Conservation (phyloP, 1,284 basidiomycete species). For the Entoloma clypeatum region DNA sequence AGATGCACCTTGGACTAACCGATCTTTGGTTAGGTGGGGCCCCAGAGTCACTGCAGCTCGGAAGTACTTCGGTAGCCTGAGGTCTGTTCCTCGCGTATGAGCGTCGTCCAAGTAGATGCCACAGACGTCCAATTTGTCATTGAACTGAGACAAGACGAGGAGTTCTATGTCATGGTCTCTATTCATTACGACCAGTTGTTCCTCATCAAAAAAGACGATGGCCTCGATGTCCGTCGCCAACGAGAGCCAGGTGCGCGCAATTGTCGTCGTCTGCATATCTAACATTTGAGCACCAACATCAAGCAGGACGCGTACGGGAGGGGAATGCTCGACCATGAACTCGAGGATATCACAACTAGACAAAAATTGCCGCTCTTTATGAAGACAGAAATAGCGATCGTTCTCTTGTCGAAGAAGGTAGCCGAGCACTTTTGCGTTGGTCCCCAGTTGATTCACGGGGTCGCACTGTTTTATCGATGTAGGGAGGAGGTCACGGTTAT, state of each 20-base stretch:
- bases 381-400: slow-evolving; percentile 31
- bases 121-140: slow-evolving; percentile 39
- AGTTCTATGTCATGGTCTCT: slow-evolving; percentile 37
- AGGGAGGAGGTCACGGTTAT: slow-evolving; percentile 46
- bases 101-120: slow-evolving; percentile 55
- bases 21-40: slow-evolving; percentile 51
- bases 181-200: slow-evolving; percentile 40
- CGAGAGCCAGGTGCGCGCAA: slow-evolving; percentile 41
- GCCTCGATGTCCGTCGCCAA: slow-evolving; percentile 31
- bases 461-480: slow-evolving; percentile 43
- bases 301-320: slow-evolving; percentile 42
- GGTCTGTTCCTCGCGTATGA: slow-evolving; percentile 55
- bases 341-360: slow-evolving; percentile 33
- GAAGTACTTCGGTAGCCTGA: slow-evolving; percentile 42
- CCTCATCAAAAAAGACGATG: slow-evolving; percentile 47
- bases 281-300: slow-evolving; percentile 59
- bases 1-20: slow-evolving; percentile 46
- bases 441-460: slow-evolving; percentile 38
- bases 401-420: slow-evolving; percentile 45
- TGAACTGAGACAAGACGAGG: slow-evolving; percentile 41
- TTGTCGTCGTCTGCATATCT: slow-evolving; percentile 41
- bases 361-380: slow-evolving; percentile 21
- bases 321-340: slow-evolving; percentile 29
- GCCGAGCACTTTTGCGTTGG: slow-evolving; percentile 47
- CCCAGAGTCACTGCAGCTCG: slow-evolving; percentile 53